These are phyloP conservation scores for Tricholoma saponaceum DNA, from an alignment of 768 basidiomycete species.

Conservation along the genomic window DNA sequence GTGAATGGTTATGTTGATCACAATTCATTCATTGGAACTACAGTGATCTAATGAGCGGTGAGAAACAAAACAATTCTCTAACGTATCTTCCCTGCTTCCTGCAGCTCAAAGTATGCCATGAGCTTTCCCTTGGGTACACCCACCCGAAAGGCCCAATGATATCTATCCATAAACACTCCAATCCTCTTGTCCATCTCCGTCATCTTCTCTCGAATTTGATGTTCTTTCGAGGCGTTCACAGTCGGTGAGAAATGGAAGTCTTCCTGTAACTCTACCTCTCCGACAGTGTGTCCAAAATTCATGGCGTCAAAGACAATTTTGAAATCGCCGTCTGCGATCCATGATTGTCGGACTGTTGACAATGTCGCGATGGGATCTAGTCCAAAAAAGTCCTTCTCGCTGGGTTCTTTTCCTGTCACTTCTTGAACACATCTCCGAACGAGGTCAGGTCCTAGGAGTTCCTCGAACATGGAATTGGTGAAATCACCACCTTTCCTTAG, in stretches of 20 bases:
- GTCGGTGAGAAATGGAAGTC: not conserved
- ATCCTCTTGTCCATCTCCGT: conserved; percentile 1
- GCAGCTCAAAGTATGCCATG: conserved; percentile 1
- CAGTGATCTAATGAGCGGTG: not conserved
- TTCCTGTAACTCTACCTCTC: not conserved
- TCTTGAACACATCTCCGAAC: not conserved
- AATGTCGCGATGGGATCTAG: not conserved
- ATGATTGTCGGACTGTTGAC: not conserved
- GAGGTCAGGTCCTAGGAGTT: not conserved
- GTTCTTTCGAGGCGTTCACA: not conserved
- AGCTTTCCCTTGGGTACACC: not conserved
- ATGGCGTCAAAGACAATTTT: not conserved
- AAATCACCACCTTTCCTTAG: not conserved
- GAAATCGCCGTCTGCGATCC: not conserved
- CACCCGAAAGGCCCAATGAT: not conserved
- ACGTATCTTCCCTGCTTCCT: not conserved
- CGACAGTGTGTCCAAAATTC: not conserved
- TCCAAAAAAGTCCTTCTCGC: not conserved
- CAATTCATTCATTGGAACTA: not conserved
- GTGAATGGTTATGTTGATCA: too few species aligned
- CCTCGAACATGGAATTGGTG: not conserved
- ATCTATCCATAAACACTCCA: not conserved
- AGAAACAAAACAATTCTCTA: not conserved
- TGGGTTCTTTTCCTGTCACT: not conserved
- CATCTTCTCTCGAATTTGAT: not conserved